phyloP scores from a whole-genome alignment of 257 asterid genomes.

The Gynochthodes officinalis region DNA sequence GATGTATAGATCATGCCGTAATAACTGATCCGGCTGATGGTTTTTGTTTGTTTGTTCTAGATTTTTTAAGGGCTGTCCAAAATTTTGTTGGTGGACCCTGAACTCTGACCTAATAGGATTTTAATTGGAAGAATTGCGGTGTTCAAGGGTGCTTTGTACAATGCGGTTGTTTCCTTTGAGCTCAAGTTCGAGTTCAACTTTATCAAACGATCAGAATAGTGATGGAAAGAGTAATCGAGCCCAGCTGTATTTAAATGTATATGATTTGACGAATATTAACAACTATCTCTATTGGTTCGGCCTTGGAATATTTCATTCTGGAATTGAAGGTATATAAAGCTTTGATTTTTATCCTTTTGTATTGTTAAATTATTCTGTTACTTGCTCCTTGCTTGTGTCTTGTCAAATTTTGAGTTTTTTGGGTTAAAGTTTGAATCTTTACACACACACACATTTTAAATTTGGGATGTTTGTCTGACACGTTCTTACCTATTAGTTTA shows the following conservation, averaged over 20 bases:
- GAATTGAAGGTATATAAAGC: slow-evolving; percentile 67
- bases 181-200: slow-evolving; percentile 51
- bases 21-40: neutral
- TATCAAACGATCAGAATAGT: slow-evolving; percentile 40
- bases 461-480: neutral
- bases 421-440: neutral
- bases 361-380: neutral
- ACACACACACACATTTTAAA: too few species aligned
- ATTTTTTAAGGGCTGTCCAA: slow-evolving; percentile 12
- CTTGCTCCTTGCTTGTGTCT: neutral
- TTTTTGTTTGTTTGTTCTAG: neutral
- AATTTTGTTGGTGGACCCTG: slow-evolving; percentile 9
- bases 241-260: slow-evolving; percentile 64
- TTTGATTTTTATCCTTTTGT: slow-evolving; percentile 1
- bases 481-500: neutral
- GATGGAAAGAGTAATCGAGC: slow-evolving; percentile 46
- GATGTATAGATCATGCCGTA: too few species aligned
- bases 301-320: slow-evolving; percentile 82
- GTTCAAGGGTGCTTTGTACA: slow-evolving; percentile 16
- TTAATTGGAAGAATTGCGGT: slow-evolving; percentile 19
- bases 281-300: slow-evolving; percentile 84
- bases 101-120: slow-evolving; percentile 13
- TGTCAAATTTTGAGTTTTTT: neutral
- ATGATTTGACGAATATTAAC: slow-evolving; percentile 79
- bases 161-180: slow-evolving; percentile 73